Evolutionary conservation across 805 yeast genomes (phyloP).

Genomic region (Saccharomycopsis sp.): DNA sequence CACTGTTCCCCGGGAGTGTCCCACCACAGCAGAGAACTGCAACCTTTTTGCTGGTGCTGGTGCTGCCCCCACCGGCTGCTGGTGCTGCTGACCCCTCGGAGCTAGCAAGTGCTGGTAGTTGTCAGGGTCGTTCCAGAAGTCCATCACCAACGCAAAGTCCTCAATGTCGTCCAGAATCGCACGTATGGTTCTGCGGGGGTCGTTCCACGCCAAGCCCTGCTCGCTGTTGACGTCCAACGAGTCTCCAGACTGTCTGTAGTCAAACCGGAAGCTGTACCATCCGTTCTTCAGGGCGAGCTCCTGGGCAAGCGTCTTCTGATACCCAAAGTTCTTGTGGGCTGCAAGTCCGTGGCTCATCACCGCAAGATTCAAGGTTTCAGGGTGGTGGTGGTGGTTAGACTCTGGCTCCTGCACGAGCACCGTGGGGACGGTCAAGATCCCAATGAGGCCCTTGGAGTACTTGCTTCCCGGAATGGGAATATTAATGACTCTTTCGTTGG

Average conservation of each 20-base stretch:
- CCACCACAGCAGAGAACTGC: slow-evolving; percentile 51
- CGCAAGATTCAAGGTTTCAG: slow-evolving; percentile 31
- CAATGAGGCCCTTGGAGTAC: slow-evolving; percentile 29
- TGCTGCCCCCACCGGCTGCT: no score
- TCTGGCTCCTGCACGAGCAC: background rate
- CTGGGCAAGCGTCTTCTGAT: slow-evolving; percentile 57
- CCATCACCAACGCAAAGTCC: slow-evolving; percentile 47
- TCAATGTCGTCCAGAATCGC: slow-evolving; percentile 53
- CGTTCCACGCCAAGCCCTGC: slow-evolving; percentile 13
- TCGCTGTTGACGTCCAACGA: slow-evolving; percentile 36
- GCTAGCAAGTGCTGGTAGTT: slow-evolving; percentile 8
- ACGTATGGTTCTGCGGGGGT: slow-evolving; percentile 36
- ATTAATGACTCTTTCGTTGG: slow-evolving; percentile 25
- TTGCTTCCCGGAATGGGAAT: slow-evolving; percentile 24
- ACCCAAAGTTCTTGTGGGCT: slow-evolving; percentile 76
- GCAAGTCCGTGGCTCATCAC: slow-evolving; percentile 62
- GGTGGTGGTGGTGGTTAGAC: background rate
- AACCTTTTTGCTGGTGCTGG: slow-evolving; percentile 23
- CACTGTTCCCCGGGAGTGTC: slow-evolving; percentile 75
- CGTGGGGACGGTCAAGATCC: slow-evolving; percentile 30
- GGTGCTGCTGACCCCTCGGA: background rate
- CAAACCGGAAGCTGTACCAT: slow-evolving; percentile 61
- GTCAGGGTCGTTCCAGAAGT: slow-evolving; percentile 23
- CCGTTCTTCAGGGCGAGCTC: slow-evolving; percentile 51
- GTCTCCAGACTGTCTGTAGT: slow-evolving; percentile 79